Evolutionary conservation across 2,329 filamentous ascomycete species (phyloP).

Genomic region (Aureobasidium musti): DNA sequence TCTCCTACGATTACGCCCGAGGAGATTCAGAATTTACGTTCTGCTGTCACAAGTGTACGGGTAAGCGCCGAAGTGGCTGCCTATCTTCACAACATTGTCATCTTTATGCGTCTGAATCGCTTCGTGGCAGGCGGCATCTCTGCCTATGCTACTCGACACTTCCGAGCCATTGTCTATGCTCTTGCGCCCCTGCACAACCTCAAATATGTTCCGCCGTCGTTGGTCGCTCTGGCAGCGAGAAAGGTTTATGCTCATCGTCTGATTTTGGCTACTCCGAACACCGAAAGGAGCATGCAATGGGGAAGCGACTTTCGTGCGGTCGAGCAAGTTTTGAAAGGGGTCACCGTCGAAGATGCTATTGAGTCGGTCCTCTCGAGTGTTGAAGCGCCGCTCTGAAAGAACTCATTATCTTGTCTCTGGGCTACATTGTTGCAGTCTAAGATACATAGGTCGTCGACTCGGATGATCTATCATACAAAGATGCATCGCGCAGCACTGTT

Average conservation of each 20-base stretch:
- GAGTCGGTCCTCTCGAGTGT: slow-evolving; percentile 60
- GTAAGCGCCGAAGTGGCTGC: slow-evolving; percentile 75
- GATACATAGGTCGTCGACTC: neutral
- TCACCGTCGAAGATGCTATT: slow-evolving; percentile 58
- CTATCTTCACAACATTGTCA: slow-evolving; percentile 84
- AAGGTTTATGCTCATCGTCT: slow-evolving; percentile 91
- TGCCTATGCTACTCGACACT: slow-evolving; percentile 74
- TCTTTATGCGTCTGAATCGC: slow-evolving; percentile 84
- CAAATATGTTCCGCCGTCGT: slow-evolving; percentile 77
- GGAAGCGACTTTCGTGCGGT: slow-evolving; percentile 77
- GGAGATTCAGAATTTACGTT: slow-evolving; percentile 50
- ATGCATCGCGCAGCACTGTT: neutral
- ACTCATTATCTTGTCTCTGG: neutral
- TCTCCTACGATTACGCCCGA: slow-evolving; percentile 34
- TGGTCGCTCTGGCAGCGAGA: slow-evolving; percentile 76
- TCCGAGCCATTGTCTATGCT: slow-evolving; percentile 58
- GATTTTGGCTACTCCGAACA: slow-evolving; percentile 64
- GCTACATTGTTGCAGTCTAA: neutral
- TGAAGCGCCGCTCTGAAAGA: slow-evolving; percentile 54
- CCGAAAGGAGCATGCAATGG: slow-evolving; percentile 90
- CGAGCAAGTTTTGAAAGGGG: slow-evolving; percentile 62
- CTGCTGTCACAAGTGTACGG: slow-evolving; percentile 60
- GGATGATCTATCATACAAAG: neutral
- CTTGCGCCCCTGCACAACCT: slow-evolving; percentile 81
- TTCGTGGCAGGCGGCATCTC: slow-evolving; percentile 78